A percentile compares a stretch with the other conserved stretches of the same genome.
Evolutionary conservation across 208 protist genomes (phyloP).

Genomic region (Wallacemonas sp.): DNA sequence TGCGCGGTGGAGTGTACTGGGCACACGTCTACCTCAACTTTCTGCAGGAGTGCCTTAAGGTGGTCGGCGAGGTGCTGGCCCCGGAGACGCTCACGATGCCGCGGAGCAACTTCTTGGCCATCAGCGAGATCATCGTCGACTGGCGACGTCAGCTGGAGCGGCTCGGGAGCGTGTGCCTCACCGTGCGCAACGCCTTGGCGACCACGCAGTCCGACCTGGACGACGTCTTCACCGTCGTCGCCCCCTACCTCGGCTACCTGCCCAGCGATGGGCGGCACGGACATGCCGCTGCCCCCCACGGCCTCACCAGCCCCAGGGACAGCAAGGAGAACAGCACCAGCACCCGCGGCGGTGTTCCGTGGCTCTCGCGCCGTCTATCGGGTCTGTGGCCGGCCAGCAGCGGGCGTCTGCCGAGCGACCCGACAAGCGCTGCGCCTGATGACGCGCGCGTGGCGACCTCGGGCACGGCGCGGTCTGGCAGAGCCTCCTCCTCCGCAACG

Average conservation of each 20-base stretch:
- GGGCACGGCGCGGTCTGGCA: too few species aligned
- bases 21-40: constrained; percentile 40
- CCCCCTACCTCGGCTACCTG: not conserved
- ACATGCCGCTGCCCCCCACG: not conserved
- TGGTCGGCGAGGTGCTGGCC: constrained; percentile 32
- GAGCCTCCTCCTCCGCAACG: not conserved
- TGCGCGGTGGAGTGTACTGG: constrained; percentile 59
- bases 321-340: too few species aligned
- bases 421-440: too few species aligned
- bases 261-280: not conserved
- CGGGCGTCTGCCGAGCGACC: too few species aligned
- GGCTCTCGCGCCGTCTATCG: too few species aligned
- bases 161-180: constrained; percentile 7
- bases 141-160: constrained; percentile 39
- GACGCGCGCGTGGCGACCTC: too few species aligned
- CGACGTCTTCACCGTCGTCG: not conserved
- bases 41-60: constrained; percentile 41
- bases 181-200: not conserved
- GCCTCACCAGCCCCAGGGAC: too few species aligned
- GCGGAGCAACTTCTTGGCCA: constrained; percentile 49
- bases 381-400: too few species aligned
- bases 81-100: constrained; percentile 24
- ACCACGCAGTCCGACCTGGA: constrained; percentile 4
- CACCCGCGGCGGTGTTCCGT: too few species aligned
- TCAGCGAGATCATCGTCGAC: constrained; percentile 47